A percentile compares a stretch with the other conserved stretches of the same genome.
Conservation (phyloP, 2,329 filamentous ascomycete species). For the Fusarium pseudocircinatum region DNA sequence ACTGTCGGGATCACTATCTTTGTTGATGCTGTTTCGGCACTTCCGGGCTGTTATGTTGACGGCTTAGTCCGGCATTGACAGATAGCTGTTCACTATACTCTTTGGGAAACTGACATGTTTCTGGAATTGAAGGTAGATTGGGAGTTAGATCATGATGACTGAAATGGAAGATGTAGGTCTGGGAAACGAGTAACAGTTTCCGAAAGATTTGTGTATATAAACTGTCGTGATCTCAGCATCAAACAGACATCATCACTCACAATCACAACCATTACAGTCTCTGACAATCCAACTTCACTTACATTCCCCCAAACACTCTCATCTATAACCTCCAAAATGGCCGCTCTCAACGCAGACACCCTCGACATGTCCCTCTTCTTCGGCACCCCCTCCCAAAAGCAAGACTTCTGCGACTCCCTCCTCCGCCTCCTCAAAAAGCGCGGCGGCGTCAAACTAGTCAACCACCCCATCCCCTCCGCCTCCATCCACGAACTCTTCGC, state of each 20-base stretch:
- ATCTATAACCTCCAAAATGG: conserved; percentile 5
- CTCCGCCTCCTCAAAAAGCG: conserved; percentile 37
- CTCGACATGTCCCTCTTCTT: conserved; percentile 46
- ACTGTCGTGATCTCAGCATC: neutral
- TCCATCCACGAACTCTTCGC: conserved; percentile 38
- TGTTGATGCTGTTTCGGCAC: neutral
- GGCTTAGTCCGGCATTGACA: conserved; percentile 20
- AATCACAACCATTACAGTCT: neutral
- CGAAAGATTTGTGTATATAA: conserved; percentile 22
- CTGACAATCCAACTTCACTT: neutral
- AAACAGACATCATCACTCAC: neutral
- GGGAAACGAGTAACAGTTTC: conserved; percentile 25
- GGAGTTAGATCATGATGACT: neutral
- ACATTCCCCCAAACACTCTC: neutral
- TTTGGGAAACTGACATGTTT: neutral
- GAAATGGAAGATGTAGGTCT: neutral
- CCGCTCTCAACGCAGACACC: conserved; percentile 29
- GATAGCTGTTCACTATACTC: neutral
- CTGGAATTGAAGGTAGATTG: neutral
- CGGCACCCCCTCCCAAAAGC: conserved; percentile 38
- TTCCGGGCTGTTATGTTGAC: neutral
- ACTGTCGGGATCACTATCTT: conserved; percentile 22
- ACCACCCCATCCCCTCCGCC: conserved; percentile 38
- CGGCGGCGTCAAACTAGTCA: conserved; percentile 41
- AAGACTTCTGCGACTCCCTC: conserved; percentile 38